phyloP scores from a whole-genome alignment of 345 rosid species.

The Sapria himalayana region DNA sequence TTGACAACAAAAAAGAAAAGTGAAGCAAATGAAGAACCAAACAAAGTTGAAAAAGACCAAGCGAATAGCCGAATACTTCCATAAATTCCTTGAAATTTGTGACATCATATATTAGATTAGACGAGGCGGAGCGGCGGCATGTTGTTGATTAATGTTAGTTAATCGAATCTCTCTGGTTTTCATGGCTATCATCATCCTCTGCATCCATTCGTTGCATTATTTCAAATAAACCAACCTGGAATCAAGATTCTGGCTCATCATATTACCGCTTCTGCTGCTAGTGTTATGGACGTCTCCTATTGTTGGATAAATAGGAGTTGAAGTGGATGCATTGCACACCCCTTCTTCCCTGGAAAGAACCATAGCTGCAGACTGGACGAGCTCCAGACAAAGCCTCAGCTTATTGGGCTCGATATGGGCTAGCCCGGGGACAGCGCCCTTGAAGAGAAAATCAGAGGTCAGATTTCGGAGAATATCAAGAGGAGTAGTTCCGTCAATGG shows the following conservation, averaged over 20 bases:
- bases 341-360: conserved; percentile 97
- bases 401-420: conserved; percentile 90
- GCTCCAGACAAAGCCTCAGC: conserved; percentile 85
- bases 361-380: conserved; percentile 93
- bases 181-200: conserved; percentile 30
- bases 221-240: conserved; percentile 82
- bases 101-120: conserved; percentile 6
- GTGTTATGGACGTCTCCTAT: conserved; percentile 47
- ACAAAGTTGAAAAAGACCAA: background rate
- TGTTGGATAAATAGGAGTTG: conserved; percentile 33
- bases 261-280: conserved; percentile 26
- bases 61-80: background rate
- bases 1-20: background rate
- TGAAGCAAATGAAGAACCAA: background rate
- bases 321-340: conserved; percentile 21
- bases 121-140: conserved; percentile 34
- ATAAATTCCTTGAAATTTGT: too few species aligned
- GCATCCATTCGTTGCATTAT: conserved; percentile 49
- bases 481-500: conserved; percentile 88
- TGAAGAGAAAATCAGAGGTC: conserved; percentile 96
- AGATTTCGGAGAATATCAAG: conserved; percentile 77
- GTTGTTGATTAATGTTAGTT: conserved; percentile 48
- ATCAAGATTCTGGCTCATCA: conserved; percentile 32
- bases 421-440: conserved; percentile 91
- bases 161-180: conserved; percentile 31